These are phyloP conservation scores for Ogataea angusta DNA, from an alignment of 805 yeast species.

Conservation along the genomic window DNA sequence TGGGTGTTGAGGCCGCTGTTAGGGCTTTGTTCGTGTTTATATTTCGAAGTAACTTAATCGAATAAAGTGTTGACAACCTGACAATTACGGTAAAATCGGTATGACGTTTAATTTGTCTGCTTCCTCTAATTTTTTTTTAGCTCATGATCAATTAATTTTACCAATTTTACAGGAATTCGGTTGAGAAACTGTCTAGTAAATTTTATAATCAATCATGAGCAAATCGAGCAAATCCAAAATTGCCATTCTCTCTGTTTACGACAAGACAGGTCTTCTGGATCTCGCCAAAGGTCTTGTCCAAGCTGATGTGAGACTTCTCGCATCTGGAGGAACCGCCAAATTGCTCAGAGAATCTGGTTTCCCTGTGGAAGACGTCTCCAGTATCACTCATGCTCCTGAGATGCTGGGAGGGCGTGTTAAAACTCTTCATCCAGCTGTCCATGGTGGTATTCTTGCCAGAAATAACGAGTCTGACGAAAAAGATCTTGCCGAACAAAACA, in stretches of 20 bases:
- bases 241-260: conserved; percentile 95
- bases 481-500: conserved; percentile 84
- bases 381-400: conserved; percentile 98
- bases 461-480: conserved; percentile 85
- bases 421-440: conserved; percentile 98
- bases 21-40: conserved; percentile 5
- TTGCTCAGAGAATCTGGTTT: conserved; percentile 96
- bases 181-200: conserved; percentile 1
- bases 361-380: conserved; percentile 93
- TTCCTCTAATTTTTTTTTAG: background rate
- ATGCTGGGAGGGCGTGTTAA: conserved; percentile 98
- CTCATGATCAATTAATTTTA: background rate
- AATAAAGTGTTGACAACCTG: conserved; percentile 1
- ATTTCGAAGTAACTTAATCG: conserved; percentile 1
- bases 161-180: conserved; percentile 4
- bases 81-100: background rate
- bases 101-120: background rate
- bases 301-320: conserved; percentile 86
- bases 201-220: conserved; percentile 7
- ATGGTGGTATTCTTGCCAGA: conserved; percentile 96
- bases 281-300: conserved; percentile 91
- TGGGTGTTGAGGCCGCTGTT: conserved; percentile 7
- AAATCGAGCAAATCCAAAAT: conserved; percentile 55
- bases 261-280: conserved; percentile 94
- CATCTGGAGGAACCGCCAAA: conserved; percentile 96